These are phyloP conservation scores for Penicillium canescens DNA, from an alignment of 495 filamentous ascomycete genomes.

Conservation along the genomic window DNA sequence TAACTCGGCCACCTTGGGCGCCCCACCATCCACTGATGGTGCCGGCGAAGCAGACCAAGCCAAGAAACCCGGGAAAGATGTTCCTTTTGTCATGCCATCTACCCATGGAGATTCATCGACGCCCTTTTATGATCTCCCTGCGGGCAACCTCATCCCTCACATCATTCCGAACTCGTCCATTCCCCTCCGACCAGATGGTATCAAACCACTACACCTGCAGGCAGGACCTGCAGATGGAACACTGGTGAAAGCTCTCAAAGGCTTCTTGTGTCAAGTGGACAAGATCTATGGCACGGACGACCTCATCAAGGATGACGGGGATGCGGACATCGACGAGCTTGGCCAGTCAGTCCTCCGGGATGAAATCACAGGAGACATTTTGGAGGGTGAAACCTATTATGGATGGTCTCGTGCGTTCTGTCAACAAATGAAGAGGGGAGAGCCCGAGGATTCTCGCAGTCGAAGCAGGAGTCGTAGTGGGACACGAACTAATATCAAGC, in stretches of 20 bases:
- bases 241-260: slow-evolving; percentile 66
- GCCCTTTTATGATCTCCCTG: slow-evolving; percentile 83
- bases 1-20: slow-evolving; percentile 36
- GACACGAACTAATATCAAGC: slow-evolving; percentile 38
- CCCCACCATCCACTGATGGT: slow-evolving; percentile 23
- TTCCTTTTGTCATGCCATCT: slow-evolving; percentile 69
- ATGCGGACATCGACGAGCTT: slow-evolving; percentile 68
- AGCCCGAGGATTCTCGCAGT: slow-evolving; percentile 28
- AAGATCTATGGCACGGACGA: slow-evolving; percentile 53
- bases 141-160: slow-evolving; percentile 76
- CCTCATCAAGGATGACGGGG: slow-evolving; percentile 36
- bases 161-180: slow-evolving; percentile 73
- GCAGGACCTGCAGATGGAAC: slow-evolving; percentile 69
- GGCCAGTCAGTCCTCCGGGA: slow-evolving; percentile 67
- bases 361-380: slow-evolving; percentile 58
- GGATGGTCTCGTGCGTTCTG: slow-evolving; percentile 84
- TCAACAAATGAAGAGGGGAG: slow-evolving; percentile 72
- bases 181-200: slow-evolving; percentile 68
- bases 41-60: slow-evolving; percentile 17
- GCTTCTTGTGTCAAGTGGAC: slow-evolving; percentile 67
- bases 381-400: slow-evolving; percentile 74
- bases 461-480: slow-evolving; percentile 34
- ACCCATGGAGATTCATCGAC: slow-evolving; percentile 74
- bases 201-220: slow-evolving; percentile 73
- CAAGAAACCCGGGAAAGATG: slow-evolving; percentile 47